These are phyloP conservation scores for Heliamphora pulchella DNA, from an alignment of 179 eudicot genomes.

Conservation along the genomic window DNA sequence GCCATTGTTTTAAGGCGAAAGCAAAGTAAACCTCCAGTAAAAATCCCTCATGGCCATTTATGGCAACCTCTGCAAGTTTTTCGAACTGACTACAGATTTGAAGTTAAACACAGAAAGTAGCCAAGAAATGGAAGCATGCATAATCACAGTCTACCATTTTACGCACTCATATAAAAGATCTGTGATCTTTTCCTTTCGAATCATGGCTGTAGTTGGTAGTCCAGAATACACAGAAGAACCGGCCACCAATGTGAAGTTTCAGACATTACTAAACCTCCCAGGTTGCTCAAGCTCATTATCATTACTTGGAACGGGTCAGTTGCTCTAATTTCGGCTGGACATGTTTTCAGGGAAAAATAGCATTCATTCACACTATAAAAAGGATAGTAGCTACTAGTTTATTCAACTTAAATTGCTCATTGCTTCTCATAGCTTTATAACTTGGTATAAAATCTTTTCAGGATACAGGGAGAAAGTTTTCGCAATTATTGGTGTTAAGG, in stretches of 20 bases:
- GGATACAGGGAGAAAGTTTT: constrained; percentile 93
- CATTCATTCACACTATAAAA: neutral
- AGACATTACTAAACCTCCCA: constrained; percentile 49
- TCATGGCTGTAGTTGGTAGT: constrained; percentile 35
- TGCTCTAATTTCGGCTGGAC: neutral
- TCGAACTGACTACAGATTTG: neutral
- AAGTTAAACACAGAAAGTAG: neutral
- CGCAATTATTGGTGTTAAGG: constrained; percentile 88
- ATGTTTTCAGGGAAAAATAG: neutral
- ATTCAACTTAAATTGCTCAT: neutral
- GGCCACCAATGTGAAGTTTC: constrained; percentile 71
- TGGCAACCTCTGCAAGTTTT: constrained; percentile 6
- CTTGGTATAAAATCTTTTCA: constrained; percentile 23
- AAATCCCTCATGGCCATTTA: neutral
- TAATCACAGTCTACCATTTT: neutral
- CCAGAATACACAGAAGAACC: constrained; percentile 63
- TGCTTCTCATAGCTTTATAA: neutral
- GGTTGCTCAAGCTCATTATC: constrained; percentile 71
- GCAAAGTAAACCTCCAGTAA: neutral
- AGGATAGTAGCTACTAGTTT: neutral
- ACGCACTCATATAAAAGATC: neutral
- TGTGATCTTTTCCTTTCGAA: neutral
- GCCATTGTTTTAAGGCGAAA: no score
- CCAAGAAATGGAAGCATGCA: neutral
- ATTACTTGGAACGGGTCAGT: constrained; percentile 78